phyloP scores from a whole-genome alignment of 2,329 filamentous ascomycete genomes.

The Talaromyces funiculosus region DNA sequence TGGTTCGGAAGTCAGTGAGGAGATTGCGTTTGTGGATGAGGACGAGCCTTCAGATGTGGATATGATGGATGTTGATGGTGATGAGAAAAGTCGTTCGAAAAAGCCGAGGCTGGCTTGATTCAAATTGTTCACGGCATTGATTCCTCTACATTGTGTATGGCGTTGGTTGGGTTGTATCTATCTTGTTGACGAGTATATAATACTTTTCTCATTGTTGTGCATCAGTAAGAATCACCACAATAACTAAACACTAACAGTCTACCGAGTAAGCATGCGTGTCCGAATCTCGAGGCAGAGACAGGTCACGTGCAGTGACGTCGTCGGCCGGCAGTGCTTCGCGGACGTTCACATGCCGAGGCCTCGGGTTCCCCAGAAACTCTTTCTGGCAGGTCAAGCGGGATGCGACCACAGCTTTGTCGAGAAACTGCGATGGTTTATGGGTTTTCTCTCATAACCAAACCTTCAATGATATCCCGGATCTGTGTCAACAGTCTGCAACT shows the following conservation, averaged over 20 bases:
- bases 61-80: constrained; percentile 42
- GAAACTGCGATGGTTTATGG: background rate
- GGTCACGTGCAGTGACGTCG: constrained; percentile 12
- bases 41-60: constrained; percentile 34
- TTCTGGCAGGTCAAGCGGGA: background rate
- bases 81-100: constrained; percentile 9
- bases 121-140: background rate
- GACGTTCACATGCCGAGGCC: constrained; percentile 13
- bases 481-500: background rate
- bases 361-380: constrained; percentile 8
- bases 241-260: no score
- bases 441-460: background rate
- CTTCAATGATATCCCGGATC: background rate
- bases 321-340: background rate
- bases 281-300: background rate
- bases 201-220: background rate
- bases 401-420: background rate
- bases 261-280: no score
- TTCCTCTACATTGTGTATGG: constrained; percentile 3
- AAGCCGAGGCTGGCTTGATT: constrained; percentile 9
- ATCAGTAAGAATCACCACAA: no score
- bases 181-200: background rate
- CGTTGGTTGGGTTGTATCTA: constrained; percentile 7
- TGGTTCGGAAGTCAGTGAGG: constrained; percentile 10
- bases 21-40: constrained; percentile 12